phyloP scores from a whole-genome alignment of 1,284 basidiomycete genomes.

The Naganishia liquefaciens region DNA sequence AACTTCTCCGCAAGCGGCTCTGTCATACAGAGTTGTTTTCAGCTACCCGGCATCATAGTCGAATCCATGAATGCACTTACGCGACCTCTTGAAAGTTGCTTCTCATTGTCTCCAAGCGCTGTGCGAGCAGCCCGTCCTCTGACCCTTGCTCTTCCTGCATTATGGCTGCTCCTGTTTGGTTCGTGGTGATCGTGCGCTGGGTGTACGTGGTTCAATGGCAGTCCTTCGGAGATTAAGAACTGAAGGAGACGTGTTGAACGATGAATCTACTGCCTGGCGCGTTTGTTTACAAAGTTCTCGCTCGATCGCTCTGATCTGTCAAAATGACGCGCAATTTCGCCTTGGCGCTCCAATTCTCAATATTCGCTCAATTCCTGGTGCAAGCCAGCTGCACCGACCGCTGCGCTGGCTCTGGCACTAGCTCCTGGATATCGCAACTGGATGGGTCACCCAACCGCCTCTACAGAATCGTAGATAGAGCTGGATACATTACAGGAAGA shows the following conservation, averaged over 20 bases:
- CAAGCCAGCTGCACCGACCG: too few relatives aligned
- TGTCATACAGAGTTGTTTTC: neutral
- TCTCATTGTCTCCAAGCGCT: slow-evolving; percentile 25
- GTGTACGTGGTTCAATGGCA: neutral
- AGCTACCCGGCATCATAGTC: neutral
- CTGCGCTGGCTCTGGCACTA: too few relatives aligned
- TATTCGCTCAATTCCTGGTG: too few relatives aligned
- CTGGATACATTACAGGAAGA: too few relatives aligned
- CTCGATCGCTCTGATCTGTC: neutral
- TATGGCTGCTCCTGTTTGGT: neutral
- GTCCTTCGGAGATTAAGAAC: neutral
- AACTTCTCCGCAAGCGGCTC: slow-evolving; percentile 22
- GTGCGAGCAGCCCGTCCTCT: slow-evolving; percentile 15
- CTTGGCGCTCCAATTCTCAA: too few relatives aligned
- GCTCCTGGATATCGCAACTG: too few relatives aligned
- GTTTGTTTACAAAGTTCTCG: slow-evolving; percentile 26
- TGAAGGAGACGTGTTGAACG: slow-evolving; percentile 7
- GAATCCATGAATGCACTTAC: neutral
- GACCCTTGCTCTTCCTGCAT: slow-evolving; percentile 19
- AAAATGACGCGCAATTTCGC: slow-evolving; percentile 4
- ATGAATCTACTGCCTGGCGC: slow-evolving; percentile 18
- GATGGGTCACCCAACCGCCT: too few relatives aligned
- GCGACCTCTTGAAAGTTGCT: slow-evolving; percentile 24
- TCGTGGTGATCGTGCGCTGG: too few relatives aligned
- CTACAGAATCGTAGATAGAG: too few relatives aligned